A percentile compares a stretch with the other conserved stretches of the same genome.
phyloP scores from a whole-genome alignment of 2,329 filamentous ascomycete species.

The Exophiala mesophila region DNA sequence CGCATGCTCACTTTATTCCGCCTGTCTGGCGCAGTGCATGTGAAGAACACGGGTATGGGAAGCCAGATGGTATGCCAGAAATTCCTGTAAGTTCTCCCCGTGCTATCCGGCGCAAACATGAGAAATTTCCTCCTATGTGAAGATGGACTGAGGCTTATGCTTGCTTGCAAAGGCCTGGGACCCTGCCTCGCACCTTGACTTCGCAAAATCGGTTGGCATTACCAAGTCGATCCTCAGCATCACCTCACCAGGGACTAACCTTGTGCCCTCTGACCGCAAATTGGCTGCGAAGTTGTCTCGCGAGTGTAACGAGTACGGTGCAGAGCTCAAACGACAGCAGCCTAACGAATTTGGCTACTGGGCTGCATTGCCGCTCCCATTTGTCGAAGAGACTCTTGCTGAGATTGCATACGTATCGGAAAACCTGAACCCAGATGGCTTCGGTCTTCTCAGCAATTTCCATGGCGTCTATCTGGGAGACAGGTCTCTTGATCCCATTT shows the following conservation, averaged over 20 bases:
- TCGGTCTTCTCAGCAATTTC: slow-evolving; percentile 48
- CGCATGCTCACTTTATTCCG: neutral
- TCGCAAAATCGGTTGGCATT: slow-evolving; percentile 48
- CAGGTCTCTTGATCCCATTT: slow-evolving; percentile 40
- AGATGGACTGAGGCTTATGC: too few relatives aligned
- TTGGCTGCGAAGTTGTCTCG: too few relatives aligned
- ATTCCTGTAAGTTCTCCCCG: neutral
- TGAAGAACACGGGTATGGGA: neutral
- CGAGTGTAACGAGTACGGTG: too few relatives aligned
- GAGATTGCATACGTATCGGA: slow-evolving; percentile 44
- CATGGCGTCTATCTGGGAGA: slow-evolving; percentile 52
- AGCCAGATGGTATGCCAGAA: neutral
- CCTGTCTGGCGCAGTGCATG: neutral
- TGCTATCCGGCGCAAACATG: too few relatives aligned
- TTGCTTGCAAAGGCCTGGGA: neutral
- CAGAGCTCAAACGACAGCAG: too few relatives aligned
- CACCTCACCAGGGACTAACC: slow-evolving; percentile 48
- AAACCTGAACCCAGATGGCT: slow-evolving; percentile 43
- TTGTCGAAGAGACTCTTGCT: slow-evolving; percentile 41
- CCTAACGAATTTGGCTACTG: slow-evolving; percentile 43
- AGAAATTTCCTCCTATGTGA: too few relatives aligned
- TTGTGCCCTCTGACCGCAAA: slow-evolving; percentile 34
- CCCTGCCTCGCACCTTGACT: slow-evolving; percentile 36
- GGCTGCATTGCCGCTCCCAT: slow-evolving; percentile 49
- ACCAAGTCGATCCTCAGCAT: slow-evolving; percentile 50